Evolutionary conservation across 768 basidiomycete species (phyloP), one percentile per base, ranked within the genome.

Genomic region (Collybiopsis confluens): DNA sequence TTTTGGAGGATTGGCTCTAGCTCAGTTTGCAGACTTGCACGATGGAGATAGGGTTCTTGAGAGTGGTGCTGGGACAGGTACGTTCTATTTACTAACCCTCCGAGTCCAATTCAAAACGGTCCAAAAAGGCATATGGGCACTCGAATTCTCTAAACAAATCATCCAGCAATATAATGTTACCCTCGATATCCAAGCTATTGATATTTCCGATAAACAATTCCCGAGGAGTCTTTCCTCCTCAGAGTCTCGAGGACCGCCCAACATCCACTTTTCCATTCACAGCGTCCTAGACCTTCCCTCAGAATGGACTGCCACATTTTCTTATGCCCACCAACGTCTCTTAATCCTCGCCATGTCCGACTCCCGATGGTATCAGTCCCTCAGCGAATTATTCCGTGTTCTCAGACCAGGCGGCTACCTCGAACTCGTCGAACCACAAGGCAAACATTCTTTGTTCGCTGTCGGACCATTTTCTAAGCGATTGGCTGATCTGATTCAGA

Each of bases 11-110:
- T 21, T 48, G 16, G 8, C 35, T 1, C 21, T 26, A 23, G 47
- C 47, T 10, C 47, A 30, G 16, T 16, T 48, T 2, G n/a, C n/a
- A n/a, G 16, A 23, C 33, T 24, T 48, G 2, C 30, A 36, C 11
- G 10, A 30, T 3, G 23, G 23, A 4, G 47, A 48, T 48, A n/a
- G 47, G 16, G 35, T 48, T 9, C 47, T 48, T 8, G 47, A 48
- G 26, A 48, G 47, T 16, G 47, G 47, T 13, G 47, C 47, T 15
- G 47, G 47, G 11, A 35, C 47, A 20, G 47, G 47, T 48, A 46
- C 27, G 16, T 5, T 11, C 5, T 21, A 4, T 20, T 18, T 5
- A 27, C 28, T 15, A 16, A 45, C 9, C n/a, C 7, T 5, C 18
- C 16, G 6, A 46, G 3, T 27, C 20, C 10, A 20, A 6, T 13